Conservation (phyloP, 129 eudicot species). For the Saposhnikovia divaricata region DNA sequence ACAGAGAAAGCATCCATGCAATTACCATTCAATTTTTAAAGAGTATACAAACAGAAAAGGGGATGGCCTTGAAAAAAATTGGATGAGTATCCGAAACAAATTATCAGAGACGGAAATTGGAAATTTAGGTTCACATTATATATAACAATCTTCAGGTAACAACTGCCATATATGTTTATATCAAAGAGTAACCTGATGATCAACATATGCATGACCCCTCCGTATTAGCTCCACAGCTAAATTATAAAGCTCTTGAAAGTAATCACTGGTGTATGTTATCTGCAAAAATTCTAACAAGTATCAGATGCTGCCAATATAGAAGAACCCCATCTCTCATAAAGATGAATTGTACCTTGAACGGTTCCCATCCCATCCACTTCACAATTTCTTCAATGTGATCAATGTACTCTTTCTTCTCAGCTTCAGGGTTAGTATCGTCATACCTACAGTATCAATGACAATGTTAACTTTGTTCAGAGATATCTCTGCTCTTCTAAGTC, state of each 20-base stretch:
- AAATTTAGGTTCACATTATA: not conserved
- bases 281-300: slow-evolving; percentile 21
- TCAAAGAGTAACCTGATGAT: slow-evolving; percentile 65
- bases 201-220: slow-evolving; percentile 91
- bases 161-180: not conserved
- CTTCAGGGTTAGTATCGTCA: slow-evolving; percentile 99
- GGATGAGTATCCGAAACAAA: not conserved
- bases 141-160: not conserved
- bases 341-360: slow-evolving; percentile 52
- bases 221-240: slow-evolving; percentile 85
- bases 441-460: slow-evolving; percentile 31
- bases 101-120: too few relatives aligned
- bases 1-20: not conserved
- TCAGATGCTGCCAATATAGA: slow-evolving; percentile 6
- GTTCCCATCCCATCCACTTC: slow-evolving; percentile 98
- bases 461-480: not conserved
- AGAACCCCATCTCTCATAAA: not conserved
- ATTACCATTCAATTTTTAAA: not conserved
- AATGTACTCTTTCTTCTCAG: slow-evolving; percentile 94
- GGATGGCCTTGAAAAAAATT: not conserved
- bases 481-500: not conserved
- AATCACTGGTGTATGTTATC: slow-evolving; percentile 96
- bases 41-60: not conserved
- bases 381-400: slow-evolving; percentile 97
- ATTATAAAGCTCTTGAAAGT: slow-evolving; percentile 82